Conservation (phyloP, 2,329 filamentous ascomycete genomes). For the Fusarium udum region DNA sequence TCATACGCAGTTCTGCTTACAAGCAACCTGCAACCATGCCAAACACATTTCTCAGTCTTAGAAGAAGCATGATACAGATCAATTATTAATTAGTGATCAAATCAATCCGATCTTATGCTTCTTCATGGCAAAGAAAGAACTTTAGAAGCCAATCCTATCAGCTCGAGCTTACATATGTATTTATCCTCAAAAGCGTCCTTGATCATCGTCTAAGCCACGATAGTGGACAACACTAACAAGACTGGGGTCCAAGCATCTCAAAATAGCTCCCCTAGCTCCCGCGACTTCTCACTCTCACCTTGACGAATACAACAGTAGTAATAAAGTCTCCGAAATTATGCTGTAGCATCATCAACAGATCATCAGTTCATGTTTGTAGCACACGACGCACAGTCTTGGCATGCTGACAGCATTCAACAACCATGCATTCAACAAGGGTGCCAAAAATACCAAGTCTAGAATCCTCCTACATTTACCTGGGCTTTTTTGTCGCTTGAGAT, state of each 20-base stretch:
- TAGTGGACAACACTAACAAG: neutral
- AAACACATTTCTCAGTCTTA: neutral
- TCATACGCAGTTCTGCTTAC: neutral
- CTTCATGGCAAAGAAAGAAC: neutral
- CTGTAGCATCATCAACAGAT: neutral
- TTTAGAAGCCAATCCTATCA: neutral
- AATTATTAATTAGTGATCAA: neutral
- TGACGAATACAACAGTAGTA: neutral
- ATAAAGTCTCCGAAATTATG: neutral
- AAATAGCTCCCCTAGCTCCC: conserved; percentile 1
- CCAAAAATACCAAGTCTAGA: neutral
- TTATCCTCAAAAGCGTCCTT: neutral
- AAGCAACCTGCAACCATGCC: neutral
- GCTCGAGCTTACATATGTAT: neutral
- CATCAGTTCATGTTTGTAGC: neutral
- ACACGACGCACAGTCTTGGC: neutral
- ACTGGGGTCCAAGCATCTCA: neutral
- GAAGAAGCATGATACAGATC: neutral
- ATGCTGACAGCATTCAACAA: neutral
- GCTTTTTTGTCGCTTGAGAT: neutral
- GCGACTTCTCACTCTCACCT: neutral
- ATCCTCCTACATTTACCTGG: accelerated
- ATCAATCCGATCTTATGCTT: accelerated
- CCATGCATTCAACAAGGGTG: neutral
- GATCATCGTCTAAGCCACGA: conserved; percentile 19